These are phyloP conservation scores for Cryphonectria nitschkei DNA, from an alignment of 2,329 filamentous ascomycete genomes.

Conservation along the genomic window DNA sequence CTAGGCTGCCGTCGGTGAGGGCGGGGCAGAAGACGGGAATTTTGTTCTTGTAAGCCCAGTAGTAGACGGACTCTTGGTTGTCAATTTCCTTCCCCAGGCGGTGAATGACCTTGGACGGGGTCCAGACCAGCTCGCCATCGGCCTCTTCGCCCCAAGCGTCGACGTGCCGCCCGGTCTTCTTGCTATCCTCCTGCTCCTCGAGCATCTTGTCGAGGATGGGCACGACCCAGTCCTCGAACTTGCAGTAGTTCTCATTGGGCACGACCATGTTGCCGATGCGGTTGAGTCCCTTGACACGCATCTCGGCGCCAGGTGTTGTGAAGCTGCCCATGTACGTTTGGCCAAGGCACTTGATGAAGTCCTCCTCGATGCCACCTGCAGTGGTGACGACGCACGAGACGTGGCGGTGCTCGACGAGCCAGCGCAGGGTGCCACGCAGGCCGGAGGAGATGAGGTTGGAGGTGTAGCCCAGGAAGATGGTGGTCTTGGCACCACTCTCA, in stretches of 20 bases:
- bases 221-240: constrained; percentile 96
- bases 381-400: constrained; percentile 94
- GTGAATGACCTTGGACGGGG: constrained; percentile 88
- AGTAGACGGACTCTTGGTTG: constrained; percentile 87
- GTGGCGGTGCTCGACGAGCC: constrained; percentile 89
- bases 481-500: constrained; percentile 78
- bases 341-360: constrained; percentile 97
- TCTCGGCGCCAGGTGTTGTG: constrained; percentile 71
- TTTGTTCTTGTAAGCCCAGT: constrained; percentile 97
- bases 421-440: constrained; percentile 86
- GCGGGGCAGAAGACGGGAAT: constrained; percentile 98
- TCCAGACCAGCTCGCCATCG: constrained; percentile 81
- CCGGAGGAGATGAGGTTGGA: constrained; percentile 98
- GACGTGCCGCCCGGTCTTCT: constrained; percentile 47
- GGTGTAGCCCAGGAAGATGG: constrained; percentile 96
- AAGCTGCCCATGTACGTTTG: constrained; percentile 88
- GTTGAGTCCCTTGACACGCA: constrained; percentile 87
- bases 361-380: constrained; percentile 93
- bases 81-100: constrained; percentile 93
- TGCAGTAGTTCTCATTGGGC: constrained; percentile 96
- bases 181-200: constrained; percentile 85
- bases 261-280: constrained; percentile 95
- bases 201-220: constrained; percentile 95
- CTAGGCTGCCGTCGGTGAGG: constrained; percentile 90
- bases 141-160: constrained; percentile 50